Percentiles rank a stretch among this genome's conserved stretches.
Evolutionary conservation across 164 flowering plant species (phyloP).

Genomic region (Vitis riparia): DNA sequence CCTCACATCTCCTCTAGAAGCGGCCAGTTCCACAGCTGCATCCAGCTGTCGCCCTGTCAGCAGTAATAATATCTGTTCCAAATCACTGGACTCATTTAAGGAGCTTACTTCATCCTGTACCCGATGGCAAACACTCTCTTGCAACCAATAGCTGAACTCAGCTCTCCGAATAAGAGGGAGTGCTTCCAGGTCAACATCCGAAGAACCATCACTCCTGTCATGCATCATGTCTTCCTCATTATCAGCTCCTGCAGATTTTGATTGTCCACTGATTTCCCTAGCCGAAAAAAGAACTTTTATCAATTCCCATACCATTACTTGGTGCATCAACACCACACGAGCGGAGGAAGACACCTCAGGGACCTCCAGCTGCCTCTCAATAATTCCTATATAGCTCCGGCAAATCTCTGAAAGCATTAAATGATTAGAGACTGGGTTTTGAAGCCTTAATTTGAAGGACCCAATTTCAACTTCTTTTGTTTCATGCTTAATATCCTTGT

Average conservation of each 20-base stretch:
- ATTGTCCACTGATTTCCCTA: constrained; percentile 38
- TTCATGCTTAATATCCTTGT: constrained; percentile 60
- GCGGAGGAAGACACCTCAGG: constrained; percentile 60
- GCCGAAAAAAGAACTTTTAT: constrained; percentile 88
- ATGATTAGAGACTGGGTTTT: constrained; percentile 55
- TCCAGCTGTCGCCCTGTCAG: constrained; percentile 86
- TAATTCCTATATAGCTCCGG: constrained; percentile 59
- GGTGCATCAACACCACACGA: constrained; percentile 69
- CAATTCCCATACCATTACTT: constrained; percentile 91
- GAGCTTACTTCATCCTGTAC: constrained; percentile 83
- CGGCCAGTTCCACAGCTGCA: constrained; percentile 85
- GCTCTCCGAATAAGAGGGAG: constrained; percentile 86
- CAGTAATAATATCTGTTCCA: constrained; percentile 70
- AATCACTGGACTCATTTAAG: constrained; percentile 57
- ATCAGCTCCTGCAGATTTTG: constrained; percentile 47
- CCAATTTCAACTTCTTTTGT: constrained; percentile 54
- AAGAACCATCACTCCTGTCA: constrained; percentile 59
- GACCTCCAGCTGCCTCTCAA: constrained; percentile 78
- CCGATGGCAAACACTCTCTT: constrained; percentile 87
- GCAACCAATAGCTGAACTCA: constrained; percentile 94
- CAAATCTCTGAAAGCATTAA: constrained; percentile 74
- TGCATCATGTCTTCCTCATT: constrained; percentile 82
- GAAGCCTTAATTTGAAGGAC: constrained; percentile 66
- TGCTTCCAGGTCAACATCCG: constrained; percentile 71
- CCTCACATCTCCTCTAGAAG: constrained; percentile 87